Percentiles rank a stretch among this genome's conserved stretches.
phyloP scores from a whole-genome alignment of 2,329 filamentous ascomycete species.

The Beauveria caledonica region DNA sequence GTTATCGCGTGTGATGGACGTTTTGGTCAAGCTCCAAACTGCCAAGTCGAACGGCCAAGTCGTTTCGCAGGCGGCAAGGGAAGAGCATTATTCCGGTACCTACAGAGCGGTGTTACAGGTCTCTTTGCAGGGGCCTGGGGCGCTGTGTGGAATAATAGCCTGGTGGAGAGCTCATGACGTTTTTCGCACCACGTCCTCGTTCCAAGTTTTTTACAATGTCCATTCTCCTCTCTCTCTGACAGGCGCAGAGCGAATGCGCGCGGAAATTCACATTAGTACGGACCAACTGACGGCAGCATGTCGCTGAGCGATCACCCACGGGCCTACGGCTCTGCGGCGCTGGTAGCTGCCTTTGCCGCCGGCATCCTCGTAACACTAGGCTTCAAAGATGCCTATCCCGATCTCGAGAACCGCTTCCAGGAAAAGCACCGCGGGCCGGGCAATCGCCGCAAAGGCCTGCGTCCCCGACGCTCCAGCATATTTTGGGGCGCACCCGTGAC shows the following conservation, averaged over 20 bases:
- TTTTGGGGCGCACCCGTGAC: constrained; percentile 40
- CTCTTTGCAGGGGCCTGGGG: background rate
- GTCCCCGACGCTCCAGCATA: constrained; percentile 30
- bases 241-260: background rate
- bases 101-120: no score
- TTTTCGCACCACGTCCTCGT: background rate
- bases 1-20: background rate
- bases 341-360: constrained; percentile 65
- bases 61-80: background rate
- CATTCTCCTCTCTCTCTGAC: background rate
- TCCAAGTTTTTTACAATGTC: background rate
- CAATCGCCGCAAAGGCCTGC: constrained; percentile 6
- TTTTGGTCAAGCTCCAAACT: no score
- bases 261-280: background rate
- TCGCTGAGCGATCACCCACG: constrained; percentile 53
- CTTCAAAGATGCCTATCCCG: constrained; percentile 72
- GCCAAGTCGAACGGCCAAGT: no score
- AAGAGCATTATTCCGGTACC: constrained; percentile 7
- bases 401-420: constrained; percentile 59
- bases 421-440: constrained; percentile 26
- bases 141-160: background rate
- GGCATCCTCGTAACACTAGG: constrained; percentile 69
- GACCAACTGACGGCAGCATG: constrained; percentile 32
- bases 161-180: background rate
- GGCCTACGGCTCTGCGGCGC: constrained; percentile 55